A percentile compares a stretch with the other conserved stretches of the same genome.
Evolutionary conservation across 257 asterid genomes (phyloP).

Genomic region (Mentha longifolia): DNA sequence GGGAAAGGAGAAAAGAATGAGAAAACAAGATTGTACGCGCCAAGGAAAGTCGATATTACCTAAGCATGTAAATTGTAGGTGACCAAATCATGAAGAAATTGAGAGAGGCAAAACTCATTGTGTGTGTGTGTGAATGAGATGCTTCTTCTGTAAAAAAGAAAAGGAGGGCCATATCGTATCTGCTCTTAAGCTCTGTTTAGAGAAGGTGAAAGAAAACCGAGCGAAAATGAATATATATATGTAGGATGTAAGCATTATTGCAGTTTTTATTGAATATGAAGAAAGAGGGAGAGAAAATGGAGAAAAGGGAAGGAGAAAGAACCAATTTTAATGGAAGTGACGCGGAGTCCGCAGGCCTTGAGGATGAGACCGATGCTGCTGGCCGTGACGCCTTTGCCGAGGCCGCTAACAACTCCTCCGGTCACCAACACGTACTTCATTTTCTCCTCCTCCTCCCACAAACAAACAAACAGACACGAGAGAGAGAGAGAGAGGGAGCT

Average conservation of each 20-base stretch:
- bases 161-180: neutral
- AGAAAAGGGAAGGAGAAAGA: conserved; percentile 12
- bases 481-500: too few relatives aligned
- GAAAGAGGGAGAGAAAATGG: neutral
- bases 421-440: conserved; percentile 97
- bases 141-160: neutral
- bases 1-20: neutral
- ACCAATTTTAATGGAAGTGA: conserved; percentile 96
- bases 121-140: neutral
- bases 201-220: neutral
- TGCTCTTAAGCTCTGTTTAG: neutral
- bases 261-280: neutral
- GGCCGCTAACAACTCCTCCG: conserved; percentile 96
- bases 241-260: conserved; percentile 19
- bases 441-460: conserved; percentile 24
- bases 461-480: neutral
- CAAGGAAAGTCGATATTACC: conserved; percentile 17
- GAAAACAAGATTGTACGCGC: too few relatives aligned
- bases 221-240: neutral
- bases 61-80: neutral
- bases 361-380: conserved; percentile 96
- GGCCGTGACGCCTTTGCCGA: conserved; percentile 97
- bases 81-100: neutral
- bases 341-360: conserved; percentile 86
- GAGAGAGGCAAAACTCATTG: neutral